Evolutionary conservation across 441 rosid species (phyloP).

Genomic region (Pelargonium cotyledonis): DNA sequence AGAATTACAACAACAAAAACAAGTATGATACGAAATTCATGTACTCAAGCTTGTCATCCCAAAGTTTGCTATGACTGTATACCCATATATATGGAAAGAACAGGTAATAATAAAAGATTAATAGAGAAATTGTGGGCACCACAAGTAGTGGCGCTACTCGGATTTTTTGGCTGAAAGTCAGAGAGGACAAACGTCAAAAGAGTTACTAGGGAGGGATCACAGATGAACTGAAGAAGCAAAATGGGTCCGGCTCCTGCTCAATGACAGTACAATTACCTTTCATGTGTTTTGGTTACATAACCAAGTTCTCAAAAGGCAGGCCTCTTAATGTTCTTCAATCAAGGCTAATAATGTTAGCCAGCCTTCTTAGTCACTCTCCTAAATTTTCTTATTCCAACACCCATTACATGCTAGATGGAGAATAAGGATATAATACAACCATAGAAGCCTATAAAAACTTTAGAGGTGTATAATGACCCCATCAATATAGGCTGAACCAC

Average conservation of each 20-base stretch:
- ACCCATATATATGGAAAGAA: too few relatives aligned
- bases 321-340: background rate
- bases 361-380: background rate
- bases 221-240: background rate
- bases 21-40: too few relatives aligned
- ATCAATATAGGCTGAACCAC: background rate
- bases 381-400: background rate
- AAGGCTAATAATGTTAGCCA: background rate
- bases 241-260: background rate
- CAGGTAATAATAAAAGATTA: too few relatives aligned
- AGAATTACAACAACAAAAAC: too few relatives aligned
- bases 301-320: background rate
- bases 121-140: background rate
- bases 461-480: background rate
- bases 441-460: background rate
- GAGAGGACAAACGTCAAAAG: background rate
- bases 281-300: background rate
- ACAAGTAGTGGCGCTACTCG: background rate
- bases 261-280: background rate
- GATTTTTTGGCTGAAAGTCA: background rate
- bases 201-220: background rate
- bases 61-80: too few relatives aligned
- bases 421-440: background rate
- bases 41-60: too few relatives aligned
- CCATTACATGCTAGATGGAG: slow-evolving; percentile 1